Evolutionary conservation across 2,329 filamentous ascomycete genomes (phyloP).

Genomic region (Madurella mycetomatis): DNA sequence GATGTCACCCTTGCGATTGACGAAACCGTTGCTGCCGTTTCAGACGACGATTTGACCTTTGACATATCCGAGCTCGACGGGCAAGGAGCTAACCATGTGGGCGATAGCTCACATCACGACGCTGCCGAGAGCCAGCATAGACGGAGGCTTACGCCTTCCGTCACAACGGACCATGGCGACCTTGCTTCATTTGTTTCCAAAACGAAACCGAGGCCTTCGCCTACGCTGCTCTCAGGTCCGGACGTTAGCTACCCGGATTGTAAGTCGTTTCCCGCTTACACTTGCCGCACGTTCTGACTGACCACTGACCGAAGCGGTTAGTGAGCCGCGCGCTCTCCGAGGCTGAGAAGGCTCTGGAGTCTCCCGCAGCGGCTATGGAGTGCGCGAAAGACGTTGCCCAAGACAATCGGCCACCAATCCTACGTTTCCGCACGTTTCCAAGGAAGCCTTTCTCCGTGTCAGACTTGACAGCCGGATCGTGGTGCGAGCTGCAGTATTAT

Average conservation of each 20-base stretch:
- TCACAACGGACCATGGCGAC: constrained; percentile 2
- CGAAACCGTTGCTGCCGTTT: constrained; percentile 16
- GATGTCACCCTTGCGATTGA: constrained; percentile 5
- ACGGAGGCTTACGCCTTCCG: constrained; percentile 11
- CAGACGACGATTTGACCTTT: constrained; percentile 23
- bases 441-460: constrained; percentile 80
- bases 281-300: constrained; percentile 50
- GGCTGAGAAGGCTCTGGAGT: constrained; percentile 13
- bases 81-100: neutral
- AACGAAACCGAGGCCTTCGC: constrained; percentile 11
- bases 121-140: neutral
- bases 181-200: constrained; percentile 17
- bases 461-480: constrained; percentile 82
- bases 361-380: neutral
- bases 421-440: constrained; percentile 73
- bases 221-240: constrained; percentile 10
- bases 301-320: constrained; percentile 52
- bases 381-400: neutral
- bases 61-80: constrained; percentile 20
- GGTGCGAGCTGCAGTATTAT: constrained; percentile 94
- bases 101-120: neutral
- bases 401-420: constrained; percentile 54
- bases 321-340: constrained; percentile 45
- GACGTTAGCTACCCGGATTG: constrained; percentile 46
- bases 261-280: constrained; percentile 34